A percentile compares a stretch with the other conserved stretches of the same genome.
These are phyloP conservation scores for Atalantia buxifolia DNA, from an alignment of 345 rosid species.

Conservation along the genomic window DNA sequence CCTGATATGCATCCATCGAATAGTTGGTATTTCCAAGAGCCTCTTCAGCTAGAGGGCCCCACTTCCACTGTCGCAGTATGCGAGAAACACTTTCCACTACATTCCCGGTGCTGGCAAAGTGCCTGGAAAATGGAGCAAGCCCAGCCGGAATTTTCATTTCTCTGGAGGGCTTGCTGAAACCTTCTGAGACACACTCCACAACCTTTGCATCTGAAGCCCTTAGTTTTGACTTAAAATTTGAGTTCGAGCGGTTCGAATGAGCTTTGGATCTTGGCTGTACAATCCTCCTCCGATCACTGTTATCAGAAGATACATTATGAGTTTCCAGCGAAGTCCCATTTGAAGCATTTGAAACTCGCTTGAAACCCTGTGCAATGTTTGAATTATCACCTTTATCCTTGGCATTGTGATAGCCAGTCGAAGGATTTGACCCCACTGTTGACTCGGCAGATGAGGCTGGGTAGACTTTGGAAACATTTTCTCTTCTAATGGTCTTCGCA, in stretches of 20 bases:
- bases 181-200: constrained; percentile 26
- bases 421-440: constrained; percentile 28
- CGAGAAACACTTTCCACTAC: constrained; percentile 55
- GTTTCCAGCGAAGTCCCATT: constrained; percentile 28
- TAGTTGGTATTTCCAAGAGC: constrained; percentile 54
- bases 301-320: constrained; percentile 20
- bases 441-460: constrained; percentile 44
- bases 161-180: constrained; percentile 35
- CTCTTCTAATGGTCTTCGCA: constrained; percentile 54
- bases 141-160: constrained; percentile 40
- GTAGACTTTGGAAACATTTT: constrained; percentile 47
- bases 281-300: constrained; percentile 44
- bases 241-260: constrained; percentile 30
- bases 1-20: constrained; percentile 73
- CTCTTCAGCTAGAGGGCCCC: constrained; percentile 79
- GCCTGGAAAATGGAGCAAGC: constrained; percentile 39
- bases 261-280: constrained; percentile 36
- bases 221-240: constrained; percentile 33
- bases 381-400: constrained; percentile 47
- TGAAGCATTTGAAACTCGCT: constrained; percentile 37
- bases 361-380: constrained; percentile 38
- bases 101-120: constrained; percentile 29
- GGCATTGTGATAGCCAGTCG: constrained; percentile 25
- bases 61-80: constrained; percentile 47
- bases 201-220: constrained; percentile 36